Evolutionary conservation across 1,139 yeast species (phyloP).

Genomic region (Geotrichum restrictum): DNA sequence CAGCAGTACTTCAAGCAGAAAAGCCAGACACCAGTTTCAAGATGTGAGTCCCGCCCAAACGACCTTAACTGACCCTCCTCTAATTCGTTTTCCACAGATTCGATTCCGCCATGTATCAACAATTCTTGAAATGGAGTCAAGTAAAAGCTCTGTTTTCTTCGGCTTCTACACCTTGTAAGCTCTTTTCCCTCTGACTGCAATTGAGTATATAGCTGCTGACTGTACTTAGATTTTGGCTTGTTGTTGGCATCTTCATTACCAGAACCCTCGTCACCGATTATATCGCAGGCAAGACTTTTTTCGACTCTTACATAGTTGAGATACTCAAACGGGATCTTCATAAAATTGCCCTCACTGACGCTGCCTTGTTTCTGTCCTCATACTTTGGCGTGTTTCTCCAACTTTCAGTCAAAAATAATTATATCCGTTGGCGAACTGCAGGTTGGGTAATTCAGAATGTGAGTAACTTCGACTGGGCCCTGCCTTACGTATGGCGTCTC

Average conservation of each 20-base stretch:
- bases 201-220: background rate
- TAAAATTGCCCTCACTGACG: constrained; percentile 65
- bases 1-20: background rate
- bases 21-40: constrained; percentile 11
- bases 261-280: constrained; percentile 35
- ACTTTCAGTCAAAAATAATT: constrained; percentile 42
- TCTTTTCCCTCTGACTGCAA: background rate
- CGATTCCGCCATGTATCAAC: constrained; percentile 19
- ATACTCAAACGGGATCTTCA: constrained; percentile 54
- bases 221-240: constrained; percentile 13
- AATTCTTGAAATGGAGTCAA: constrained; percentile 29
- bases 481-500: background rate
- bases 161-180: constrained; percentile 39
- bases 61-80: no score
- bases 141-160: constrained; percentile 33
- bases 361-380: constrained; percentile 60
- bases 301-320: constrained; percentile 50
- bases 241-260: constrained; percentile 32
- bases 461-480: constrained; percentile 2
- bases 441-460: constrained; percentile 60
- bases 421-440: constrained; percentile 51
- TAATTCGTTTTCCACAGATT: no score
- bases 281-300: constrained; percentile 32
- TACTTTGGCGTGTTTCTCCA: constrained; percentile 60
- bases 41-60: constrained; percentile 4